Evolutionary conservation across 495 filamentous ascomycete genomes (phyloP), one percentile per base, ranked within the genome.

Genomic region (Staphylotrichum longicolle): DNA sequence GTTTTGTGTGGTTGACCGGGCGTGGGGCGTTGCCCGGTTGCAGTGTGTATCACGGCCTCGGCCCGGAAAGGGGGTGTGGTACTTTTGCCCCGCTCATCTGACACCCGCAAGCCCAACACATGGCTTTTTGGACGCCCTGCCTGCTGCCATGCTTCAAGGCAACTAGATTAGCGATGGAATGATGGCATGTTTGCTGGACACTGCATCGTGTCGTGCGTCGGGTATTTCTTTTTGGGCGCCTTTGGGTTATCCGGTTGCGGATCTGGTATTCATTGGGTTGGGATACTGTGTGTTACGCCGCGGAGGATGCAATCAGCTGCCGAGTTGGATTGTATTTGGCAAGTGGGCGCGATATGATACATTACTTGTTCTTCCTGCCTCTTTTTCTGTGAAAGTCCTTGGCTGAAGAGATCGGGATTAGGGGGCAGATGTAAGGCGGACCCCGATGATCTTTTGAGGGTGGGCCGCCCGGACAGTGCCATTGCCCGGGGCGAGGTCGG

Each of bases 21-120:
- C 57, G 57, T 51, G n/a, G 6, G 55, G 55, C 27, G 57, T 51
- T 42, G 57, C 57, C 57, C 57, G 57, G 57, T 39, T 59, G 54
- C 32, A 15, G 54, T 59, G 57, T 7, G 27, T 12, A 27, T 47
- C 7, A 34, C 7, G 9, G 45, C 45, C 8, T 39, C 35, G 45
- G 41, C 12, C 41, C 52, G 41, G 41, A 45, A 49, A 58, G 40
- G 34, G 55, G 55, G 45, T 44, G 32, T 20, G 39, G 39, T 39
- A 55, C 52, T 42, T 56, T 11, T 33, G 42, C 54, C 54, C 54
- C 44, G 54, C 33, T 57, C 27, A 33, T n/a, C 20, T 3, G 39
- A 30, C 20, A 32, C 20, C 42, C 40, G 10, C 8, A 30, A 34
- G 41, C 15, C 32, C 11, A 32, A 12, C 42, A 40, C 45, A 45